These are phyloP conservation scores for Biscogniauxia mediterranea DNA, from an alignment of 2,329 filamentous ascomycete genomes.

Conservation along the genomic window DNA sequence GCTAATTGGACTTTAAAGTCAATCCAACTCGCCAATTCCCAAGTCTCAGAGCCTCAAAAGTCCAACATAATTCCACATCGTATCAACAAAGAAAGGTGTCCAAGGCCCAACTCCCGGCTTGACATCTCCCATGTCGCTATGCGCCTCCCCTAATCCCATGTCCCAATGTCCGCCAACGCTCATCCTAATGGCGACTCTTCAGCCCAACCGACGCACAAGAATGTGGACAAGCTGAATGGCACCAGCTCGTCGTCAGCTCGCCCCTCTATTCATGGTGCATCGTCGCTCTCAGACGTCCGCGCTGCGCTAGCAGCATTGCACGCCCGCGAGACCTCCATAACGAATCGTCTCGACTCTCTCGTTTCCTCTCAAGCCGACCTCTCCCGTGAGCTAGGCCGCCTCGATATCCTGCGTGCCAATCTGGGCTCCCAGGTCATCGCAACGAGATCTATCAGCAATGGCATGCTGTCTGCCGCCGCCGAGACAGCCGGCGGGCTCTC, in stretches of 20 bases:
- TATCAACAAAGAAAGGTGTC: constrained; percentile 7
- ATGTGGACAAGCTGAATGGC: constrained; percentile 28
- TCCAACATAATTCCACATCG: neutral
- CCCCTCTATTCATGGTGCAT: constrained; percentile 63
- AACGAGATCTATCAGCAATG: constrained; percentile 79
- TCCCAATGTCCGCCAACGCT: constrained; percentile 36
- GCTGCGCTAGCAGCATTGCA: constrained; percentile 74
- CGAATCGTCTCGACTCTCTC: constrained; percentile 70
- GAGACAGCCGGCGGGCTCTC: constrained; percentile 84
- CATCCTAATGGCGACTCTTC: constrained; percentile 34
- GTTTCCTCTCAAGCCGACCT: constrained; percentile 83
- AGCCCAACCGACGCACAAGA: constrained; percentile 23
- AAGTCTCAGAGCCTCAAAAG: neutral
- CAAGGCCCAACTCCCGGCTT: constrained; percentile 20
- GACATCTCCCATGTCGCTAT: constrained; percentile 31
- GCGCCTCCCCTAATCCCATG: constrained; percentile 29
- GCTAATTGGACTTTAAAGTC: neutral
- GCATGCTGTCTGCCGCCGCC: constrained; percentile 85
- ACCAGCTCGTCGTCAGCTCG: constrained; percentile 15
- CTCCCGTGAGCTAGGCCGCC: constrained; percentile 77
- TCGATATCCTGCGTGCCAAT: constrained; percentile 86
- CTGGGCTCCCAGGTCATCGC: constrained; percentile 84
- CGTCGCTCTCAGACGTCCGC: constrained; percentile 75
- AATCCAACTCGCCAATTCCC: neutral
- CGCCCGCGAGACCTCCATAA: constrained; percentile 71